Base-by-base conservation (phyloP, 2,329 filamentous ascomycete genomes). In the Alternaria postmessia region DNA sequence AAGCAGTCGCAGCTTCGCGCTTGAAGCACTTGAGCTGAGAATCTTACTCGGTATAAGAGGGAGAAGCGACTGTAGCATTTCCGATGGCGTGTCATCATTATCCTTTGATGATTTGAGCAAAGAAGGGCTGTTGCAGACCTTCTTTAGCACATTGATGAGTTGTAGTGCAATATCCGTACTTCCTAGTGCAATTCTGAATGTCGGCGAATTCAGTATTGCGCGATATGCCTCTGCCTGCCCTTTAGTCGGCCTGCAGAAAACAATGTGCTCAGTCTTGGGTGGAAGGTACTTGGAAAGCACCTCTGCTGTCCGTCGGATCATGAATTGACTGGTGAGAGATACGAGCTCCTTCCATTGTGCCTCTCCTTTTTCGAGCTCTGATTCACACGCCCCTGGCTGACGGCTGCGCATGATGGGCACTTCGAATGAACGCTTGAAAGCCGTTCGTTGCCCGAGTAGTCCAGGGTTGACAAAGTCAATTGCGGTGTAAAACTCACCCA, bases 91-190 rank as follows among this genome's bases (percentile, higher is more conserved):
- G 36, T 84, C 81, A 38, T 85, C 81, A 4, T 76, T 75, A 28
- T 82, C 81, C 42, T 81, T 80, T 58, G 84, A 85, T 2, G 82
- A 78, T 42, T 83, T 82, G 7, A 92, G 80, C 9, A 91, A 78
- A 0, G 84, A 86, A 1, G 89, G 89, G 64, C 88, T 89, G 73
- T 92, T 92, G 81, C 90, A 92, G 18, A 91, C 82, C 74, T 92
- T 92, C 78, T 92, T 92, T 18, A 92, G 79, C 18, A 91, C 83
- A 16, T 87, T 91, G 70, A 92, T 91, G 14, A 92, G 84, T 68
- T 90, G 87, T 2, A 92, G 81, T 3, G 88, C 86, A 47, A 84
- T 84, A 51, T 91, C 87, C 1, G 85, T 81, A 63, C 84, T 89
- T 14, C 88, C 87, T 51, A 91, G 79, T 8, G 87, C 86, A 32